Percentiles rank a stretch among this genome's conserved stretches.
phyloP scores from a whole-genome alignment of 2,329 filamentous ascomycete species.

The Clarireedia monteithiana region DNA sequence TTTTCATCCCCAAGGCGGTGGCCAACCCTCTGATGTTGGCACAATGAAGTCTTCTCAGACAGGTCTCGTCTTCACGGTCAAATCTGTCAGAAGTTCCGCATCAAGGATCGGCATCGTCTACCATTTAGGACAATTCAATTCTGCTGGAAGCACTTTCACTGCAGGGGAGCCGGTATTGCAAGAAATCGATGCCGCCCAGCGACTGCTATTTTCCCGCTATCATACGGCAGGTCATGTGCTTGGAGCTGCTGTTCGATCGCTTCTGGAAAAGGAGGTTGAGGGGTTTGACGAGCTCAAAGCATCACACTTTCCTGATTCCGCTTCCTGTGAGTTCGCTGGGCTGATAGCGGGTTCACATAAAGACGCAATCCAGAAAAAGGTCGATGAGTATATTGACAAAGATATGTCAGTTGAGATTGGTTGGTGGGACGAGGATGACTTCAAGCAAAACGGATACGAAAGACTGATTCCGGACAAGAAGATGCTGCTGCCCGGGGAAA shows the following conservation, averaged over 20 bases:
- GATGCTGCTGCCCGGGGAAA: constrained; percentile 36
- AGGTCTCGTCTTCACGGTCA: constrained; percentile 40
- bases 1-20: constrained; percentile 69
- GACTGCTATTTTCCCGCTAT: constrained; percentile 56
- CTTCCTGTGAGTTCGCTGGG: constrained; percentile 61
- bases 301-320: constrained; percentile 60
- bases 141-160: constrained; percentile 29
- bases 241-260: constrained; percentile 55
- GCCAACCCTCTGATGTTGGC: constrained; percentile 63
- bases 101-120: constrained; percentile 46
- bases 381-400: constrained; percentile 49
- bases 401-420: constrained; percentile 54
- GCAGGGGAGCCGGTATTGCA: constrained; percentile 43
- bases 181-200: constrained; percentile 50
- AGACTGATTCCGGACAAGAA: constrained; percentile 45
- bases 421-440: constrained; percentile 61
- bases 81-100: constrained; percentile 47
- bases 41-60: constrained; percentile 35
- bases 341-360: constrained; percentile 57
- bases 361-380: constrained; percentile 49
- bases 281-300: constrained; percentile 62
- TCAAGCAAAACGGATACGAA: constrained; percentile 44
- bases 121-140: constrained; percentile 53
- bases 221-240: constrained; percentile 71
- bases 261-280: constrained; percentile 40